phyloP scores from a whole-genome alignment of 83 land plant genomes.

The Isoetes engelmannii region DNA sequence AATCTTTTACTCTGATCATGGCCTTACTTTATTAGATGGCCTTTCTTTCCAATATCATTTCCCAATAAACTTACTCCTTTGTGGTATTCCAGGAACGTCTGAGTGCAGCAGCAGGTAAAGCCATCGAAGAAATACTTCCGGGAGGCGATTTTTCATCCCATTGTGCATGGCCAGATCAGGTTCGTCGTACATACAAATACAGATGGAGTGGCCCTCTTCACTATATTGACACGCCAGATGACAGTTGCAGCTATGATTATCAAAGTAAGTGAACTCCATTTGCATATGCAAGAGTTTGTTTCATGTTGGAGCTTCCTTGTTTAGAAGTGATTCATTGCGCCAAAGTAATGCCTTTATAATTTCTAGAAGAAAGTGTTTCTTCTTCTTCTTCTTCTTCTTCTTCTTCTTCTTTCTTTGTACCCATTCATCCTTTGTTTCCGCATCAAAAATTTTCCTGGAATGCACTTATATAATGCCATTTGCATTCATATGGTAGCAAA shows the following conservation, averaged over 20 bases:
- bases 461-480: no score
- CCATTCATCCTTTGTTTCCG: no score
- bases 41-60: neutral
- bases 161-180: constrained; percentile 88
- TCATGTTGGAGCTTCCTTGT: no score
- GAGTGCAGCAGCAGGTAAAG: neutral
- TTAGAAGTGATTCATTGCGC: no score
- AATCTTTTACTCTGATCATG: neutral
- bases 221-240: constrained; percentile 78
- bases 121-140: constrained; percentile 16
- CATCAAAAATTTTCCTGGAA: no score
- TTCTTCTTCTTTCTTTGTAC: no score
- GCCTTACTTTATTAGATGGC: neutral
- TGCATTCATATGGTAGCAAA: no score
- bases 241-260: constrained; percentile 61
- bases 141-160: constrained; percentile 65
- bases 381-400: no score
- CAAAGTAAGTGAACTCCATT: constrained; percentile 44
- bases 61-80: neutral
- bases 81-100: neutral
- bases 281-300: no score
- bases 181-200: constrained; percentile 33
- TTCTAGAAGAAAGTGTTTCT: no score
- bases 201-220: constrained; percentile 77
- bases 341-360: no score